Conservation (phyloP, 2,329 filamentous ascomycete genomes). For the Sporothrix humicola region DNA sequence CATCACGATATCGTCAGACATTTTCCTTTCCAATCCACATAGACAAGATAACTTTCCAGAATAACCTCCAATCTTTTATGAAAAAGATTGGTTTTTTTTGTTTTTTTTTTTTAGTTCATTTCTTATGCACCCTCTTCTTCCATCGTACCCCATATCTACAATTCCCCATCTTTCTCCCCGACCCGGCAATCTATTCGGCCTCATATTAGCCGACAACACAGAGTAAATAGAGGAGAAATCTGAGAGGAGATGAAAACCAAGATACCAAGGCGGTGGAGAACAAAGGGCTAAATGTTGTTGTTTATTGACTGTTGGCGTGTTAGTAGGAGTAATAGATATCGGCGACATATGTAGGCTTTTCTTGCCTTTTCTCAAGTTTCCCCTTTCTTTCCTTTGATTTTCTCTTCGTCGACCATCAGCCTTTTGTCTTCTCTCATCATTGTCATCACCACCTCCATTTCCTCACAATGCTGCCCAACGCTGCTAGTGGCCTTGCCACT, state of each 20-base stretch:
- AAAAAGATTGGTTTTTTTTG: neutral
- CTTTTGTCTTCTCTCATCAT: neutral
- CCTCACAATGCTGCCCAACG: neutral
- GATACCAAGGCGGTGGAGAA: neutral
- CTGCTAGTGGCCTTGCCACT: slow-evolving; percentile 15
- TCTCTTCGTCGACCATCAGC: neutral
- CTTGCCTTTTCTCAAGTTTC: neutral
- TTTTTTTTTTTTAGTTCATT: neutral
- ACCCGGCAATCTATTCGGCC: neutral
- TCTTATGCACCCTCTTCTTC: neutral
- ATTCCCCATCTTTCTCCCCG: neutral
- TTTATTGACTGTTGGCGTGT: neutral
- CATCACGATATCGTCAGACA: neutral
- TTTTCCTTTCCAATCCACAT: no score
- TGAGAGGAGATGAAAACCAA: neutral
- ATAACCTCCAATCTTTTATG: no score
- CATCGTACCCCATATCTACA: neutral
- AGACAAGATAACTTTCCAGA: no score
- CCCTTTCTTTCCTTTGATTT: neutral
- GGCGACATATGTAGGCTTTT: neutral
- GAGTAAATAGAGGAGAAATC: neutral
- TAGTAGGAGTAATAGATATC: neutral
- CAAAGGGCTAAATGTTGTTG: neutral
- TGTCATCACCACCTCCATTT: neutral
- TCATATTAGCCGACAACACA: slow-evolving; percentile 2